These are phyloP conservation scores for Gracilaria vermiculophylla DNA, from an alignment of 23 red algal species.

Conservation along the genomic window DNA sequence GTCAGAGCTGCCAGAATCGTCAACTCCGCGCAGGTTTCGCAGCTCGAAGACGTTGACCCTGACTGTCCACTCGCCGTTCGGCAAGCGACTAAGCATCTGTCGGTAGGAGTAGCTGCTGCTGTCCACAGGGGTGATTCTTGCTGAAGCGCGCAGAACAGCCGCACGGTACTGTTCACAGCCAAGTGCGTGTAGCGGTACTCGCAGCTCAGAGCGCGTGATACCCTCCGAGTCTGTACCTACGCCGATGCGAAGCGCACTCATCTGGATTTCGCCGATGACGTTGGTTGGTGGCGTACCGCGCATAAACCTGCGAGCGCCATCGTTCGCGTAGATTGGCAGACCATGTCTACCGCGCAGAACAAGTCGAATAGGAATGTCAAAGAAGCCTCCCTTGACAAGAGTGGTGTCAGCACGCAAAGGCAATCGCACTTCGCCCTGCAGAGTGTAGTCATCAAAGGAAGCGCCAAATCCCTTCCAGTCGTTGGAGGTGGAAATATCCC, in stretches of 20 bases:
- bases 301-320: constrained; percentile 57
- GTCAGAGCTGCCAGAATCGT: constrained; percentile 67
- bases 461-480: constrained; percentile 75
- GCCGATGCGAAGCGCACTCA: constrained; percentile 54
- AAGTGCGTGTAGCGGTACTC: constrained; percentile 57
- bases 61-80: constrained; percentile 81
- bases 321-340: constrained; percentile 57
- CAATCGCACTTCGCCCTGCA: constrained; percentile 69
- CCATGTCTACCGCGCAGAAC: constrained; percentile 65
- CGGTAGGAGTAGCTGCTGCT: constrained; percentile 78
- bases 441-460: constrained; percentile 50
- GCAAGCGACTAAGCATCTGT: constrained; percentile 66
- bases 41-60: constrained; percentile 79
- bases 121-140: constrained; percentile 61
- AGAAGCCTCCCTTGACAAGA: constrained; percentile 50
- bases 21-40: constrained; percentile 60
- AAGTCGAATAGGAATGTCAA: constrained; percentile 63
- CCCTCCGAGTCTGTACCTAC: constrained; percentile 23
- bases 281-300: constrained; percentile 4
- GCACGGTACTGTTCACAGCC: constrained; percentile 64
- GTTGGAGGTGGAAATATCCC: constrained; percentile 11
- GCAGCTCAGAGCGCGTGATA: constrained; percentile 35
- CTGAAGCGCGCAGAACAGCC: constrained; percentile 54
- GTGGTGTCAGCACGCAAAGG: constrained; percentile 56
- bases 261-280: constrained; percentile 52